Percentiles rank a stretch among this genome's conserved stretches.
These are phyloP conservation scores for Asterella californica DNA, from an alignment of 225 moss, liverwort and hornwort genomes.

Conservation along the genomic window DNA sequence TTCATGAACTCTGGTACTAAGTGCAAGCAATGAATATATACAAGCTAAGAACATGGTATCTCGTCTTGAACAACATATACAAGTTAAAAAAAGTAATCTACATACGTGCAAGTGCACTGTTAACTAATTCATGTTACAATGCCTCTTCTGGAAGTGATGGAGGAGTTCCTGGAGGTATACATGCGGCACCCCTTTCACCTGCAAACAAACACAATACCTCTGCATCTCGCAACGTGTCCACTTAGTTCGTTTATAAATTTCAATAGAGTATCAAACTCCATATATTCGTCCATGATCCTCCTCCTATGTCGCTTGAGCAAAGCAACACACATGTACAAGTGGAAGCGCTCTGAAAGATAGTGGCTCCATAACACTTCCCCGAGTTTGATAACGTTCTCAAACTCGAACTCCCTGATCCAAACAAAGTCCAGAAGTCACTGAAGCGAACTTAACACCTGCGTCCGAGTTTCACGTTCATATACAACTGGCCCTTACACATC, in stretches of 20 bases:
- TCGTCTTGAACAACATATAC: background rate
- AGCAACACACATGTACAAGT: constrained; percentile 94
- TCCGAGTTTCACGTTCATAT: background rate
- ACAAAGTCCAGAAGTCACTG: background rate
- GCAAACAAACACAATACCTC: constrained; percentile 87
- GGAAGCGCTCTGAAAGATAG: constrained; percentile 85
- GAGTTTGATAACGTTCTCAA: constrained; percentile 69
- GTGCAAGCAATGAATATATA: background rate
- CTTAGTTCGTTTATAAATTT: constrained; percentile 97
- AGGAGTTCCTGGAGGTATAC: constrained; percentile 92
- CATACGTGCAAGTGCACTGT: background rate
- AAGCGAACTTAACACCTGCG: background rate
- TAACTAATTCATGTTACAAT: background rate
- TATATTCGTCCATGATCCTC: constrained; percentile 98
- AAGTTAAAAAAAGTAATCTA: background rate
- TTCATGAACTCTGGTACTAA: background rate
- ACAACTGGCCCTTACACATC: background rate
- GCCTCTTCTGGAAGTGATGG: constrained; percentile 52
- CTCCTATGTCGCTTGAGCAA: constrained; percentile 79
- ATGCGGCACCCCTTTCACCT: constrained; percentile 76
- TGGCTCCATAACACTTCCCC: constrained; percentile 99
- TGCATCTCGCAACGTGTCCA: constrained; percentile 74
- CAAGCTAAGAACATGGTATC: background rate
- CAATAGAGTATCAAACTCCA: constrained; percentile 90
- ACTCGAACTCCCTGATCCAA: constrained; percentile 80